A percentile compares a stretch with the other conserved stretches of the same genome.
phyloP scores from a whole-genome alignment of 768 basidiomycete species.

The Amanita exitialis region DNA sequence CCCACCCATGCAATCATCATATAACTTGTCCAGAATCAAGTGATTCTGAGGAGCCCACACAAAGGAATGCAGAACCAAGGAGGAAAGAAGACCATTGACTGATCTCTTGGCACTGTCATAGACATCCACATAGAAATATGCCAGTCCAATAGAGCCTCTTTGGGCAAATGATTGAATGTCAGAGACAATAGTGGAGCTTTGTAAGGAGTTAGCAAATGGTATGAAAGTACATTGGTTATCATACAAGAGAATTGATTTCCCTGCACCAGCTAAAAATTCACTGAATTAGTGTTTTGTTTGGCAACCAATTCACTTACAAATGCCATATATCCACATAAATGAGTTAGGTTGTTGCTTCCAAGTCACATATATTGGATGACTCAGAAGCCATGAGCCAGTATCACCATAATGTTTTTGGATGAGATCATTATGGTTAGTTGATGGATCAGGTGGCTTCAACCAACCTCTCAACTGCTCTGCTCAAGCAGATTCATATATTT shows the following conservation, averaged over 20 bases:
- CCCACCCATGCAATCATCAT: background rate
- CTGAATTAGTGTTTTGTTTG: background rate
- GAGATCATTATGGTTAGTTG: background rate
- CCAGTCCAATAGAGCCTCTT: background rate
- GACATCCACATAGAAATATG: constrained; percentile 1
- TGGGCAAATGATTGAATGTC: background rate
- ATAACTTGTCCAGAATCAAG: background rate
- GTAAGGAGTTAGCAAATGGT: background rate
- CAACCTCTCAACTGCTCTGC: background rate
- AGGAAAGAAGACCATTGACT: background rate
- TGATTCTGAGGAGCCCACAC: background rate
- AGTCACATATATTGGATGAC: background rate
- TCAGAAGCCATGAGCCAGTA: background rate
- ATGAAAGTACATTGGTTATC: background rate
- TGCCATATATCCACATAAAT: constrained; percentile 5
- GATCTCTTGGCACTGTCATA: background rate
- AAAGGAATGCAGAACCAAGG: background rate
- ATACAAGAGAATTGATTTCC: constrained; percentile 1
- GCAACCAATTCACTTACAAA: background rate
- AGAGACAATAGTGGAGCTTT: background rate
- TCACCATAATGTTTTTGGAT: background rate
- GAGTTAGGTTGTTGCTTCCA: background rate
- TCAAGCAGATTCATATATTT: background rate
- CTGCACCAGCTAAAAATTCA: background rate
- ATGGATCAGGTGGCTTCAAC: background rate